Percentiles rank a stretch among this genome's conserved stretches.
These are phyloP conservation scores for Neocucurbitaria cava DNA, from an alignment of 2,329 filamentous ascomycete species.

Conservation along the genomic window DNA sequence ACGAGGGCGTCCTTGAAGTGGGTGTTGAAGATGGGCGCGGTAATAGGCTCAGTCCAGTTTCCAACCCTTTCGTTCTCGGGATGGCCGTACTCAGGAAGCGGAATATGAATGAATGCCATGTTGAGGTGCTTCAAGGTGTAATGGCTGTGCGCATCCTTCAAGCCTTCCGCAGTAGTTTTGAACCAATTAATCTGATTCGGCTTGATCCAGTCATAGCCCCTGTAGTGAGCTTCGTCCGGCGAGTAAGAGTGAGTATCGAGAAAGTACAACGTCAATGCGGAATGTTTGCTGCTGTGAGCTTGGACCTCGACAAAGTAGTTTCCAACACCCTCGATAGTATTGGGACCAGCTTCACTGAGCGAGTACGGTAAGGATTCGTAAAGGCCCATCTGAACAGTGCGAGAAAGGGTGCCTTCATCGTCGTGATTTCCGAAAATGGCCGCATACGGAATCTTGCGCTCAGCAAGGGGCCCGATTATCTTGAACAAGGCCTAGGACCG, in stretches of 20 bases:
- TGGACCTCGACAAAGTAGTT: slow-evolving; percentile 95
- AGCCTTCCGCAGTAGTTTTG: slow-evolving; percentile 72
- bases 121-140: slow-evolving; percentile 95
- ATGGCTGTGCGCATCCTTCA: slow-evolving; percentile 74
- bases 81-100: slow-evolving; percentile 84
- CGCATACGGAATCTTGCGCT: slow-evolving; percentile 89
- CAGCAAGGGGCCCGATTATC: slow-evolving; percentile 81
- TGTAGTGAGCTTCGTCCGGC: slow-evolving; percentile 83
- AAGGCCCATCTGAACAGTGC: slow-evolving; percentile 81
- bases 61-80: slow-evolving; percentile 68
- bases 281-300: slow-evolving; percentile 82
- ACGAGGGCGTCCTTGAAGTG: slow-evolving; percentile 91
- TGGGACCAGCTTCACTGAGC: slow-evolving; percentile 81
- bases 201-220: slow-evolving; percentile 98
- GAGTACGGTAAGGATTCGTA: slow-evolving; percentile 89
- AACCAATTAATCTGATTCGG: slow-evolving; percentile 96
- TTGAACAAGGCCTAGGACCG: slow-evolving; percentile 81
- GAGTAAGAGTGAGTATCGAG: slow-evolving; percentile 93
- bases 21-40: slow-evolving; percentile 87
- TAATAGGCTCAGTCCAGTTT: slow-evolving; percentile 80
- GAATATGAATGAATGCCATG: slow-evolving; percentile 96
- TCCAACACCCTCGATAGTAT: slow-evolving; percentile 85
- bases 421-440: slow-evolving; percentile 98
- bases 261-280: slow-evolving; percentile 91
- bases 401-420: slow-evolving; percentile 82